phyloP scores from a whole-genome alignment of 441 rosid species.

The Croton laevigatus region DNA sequence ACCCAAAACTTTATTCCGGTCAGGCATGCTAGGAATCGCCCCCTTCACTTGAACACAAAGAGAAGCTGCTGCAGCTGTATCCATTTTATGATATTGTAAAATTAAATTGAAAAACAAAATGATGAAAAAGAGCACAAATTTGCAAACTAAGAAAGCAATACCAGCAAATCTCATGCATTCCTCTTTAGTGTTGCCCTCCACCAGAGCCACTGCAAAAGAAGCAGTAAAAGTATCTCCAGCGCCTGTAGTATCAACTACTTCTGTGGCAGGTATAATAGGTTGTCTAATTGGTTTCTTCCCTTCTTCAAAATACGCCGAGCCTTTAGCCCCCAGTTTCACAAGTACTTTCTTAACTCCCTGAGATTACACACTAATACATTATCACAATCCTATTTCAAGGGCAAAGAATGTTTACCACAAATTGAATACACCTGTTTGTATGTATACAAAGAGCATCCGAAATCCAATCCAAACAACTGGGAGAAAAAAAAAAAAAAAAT shows the following conservation, averaged over 20 bases:
- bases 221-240: constrained; percentile 98
- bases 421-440: background rate
- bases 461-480: background rate
- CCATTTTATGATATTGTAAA: no score
- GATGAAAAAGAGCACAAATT: background rate
- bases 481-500: background rate
- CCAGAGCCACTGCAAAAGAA: constrained; percentile 84
- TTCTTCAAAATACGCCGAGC: constrained; percentile 73
- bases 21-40: constrained; percentile 94
- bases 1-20: constrained; percentile 54
- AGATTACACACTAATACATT: constrained; percentile 4
- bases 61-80: constrained; percentile 93
- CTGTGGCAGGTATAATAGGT: constrained; percentile 59
- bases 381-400: background rate
- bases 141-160: constrained; percentile 17
- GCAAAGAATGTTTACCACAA: background rate
- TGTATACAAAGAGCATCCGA: background rate
- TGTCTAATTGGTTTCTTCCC: constrained; percentile 69
- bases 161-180: constrained; percentile 89
- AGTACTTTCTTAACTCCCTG: constrained; percentile 86
- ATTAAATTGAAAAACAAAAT: no score
- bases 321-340: constrained; percentile 83
- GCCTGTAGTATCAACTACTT: constrained; percentile 86
- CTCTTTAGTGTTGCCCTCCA: constrained; percentile 68
- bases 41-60: constrained; percentile 93